Evolutionary conservation across 208 protist species (phyloP).

Genomic region (Wallacemonas sp.): DNA sequence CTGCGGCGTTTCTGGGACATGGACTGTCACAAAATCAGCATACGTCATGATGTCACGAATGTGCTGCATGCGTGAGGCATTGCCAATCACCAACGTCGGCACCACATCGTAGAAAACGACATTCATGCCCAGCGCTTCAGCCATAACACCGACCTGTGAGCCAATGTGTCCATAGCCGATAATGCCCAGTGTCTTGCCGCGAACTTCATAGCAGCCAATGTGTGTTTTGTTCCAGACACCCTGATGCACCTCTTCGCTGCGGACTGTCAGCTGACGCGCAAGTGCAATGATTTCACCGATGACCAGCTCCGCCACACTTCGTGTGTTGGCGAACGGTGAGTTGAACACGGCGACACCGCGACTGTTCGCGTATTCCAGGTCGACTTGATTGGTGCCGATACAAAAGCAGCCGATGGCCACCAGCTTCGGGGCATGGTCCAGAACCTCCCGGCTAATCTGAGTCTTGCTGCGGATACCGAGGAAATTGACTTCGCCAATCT

Average conservation of each 20-base stretch:
- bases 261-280: slow-evolving; percentile 83
- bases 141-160: slow-evolving; percentile 91
- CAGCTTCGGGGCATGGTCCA: slow-evolving; percentile 76
- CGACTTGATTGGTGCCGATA: slow-evolving; percentile 95
- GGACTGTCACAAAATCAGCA: slow-evolving; percentile 92
- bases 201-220: slow-evolving; percentile 76
- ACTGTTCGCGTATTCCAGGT: slow-evolving; percentile 74
- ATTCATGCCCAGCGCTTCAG: slow-evolving; percentile 92
- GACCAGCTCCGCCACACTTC: slow-evolving; percentile 93
- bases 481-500: slow-evolving; percentile 85
- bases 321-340: slow-evolving; percentile 94
- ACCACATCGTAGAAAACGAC: slow-evolving; percentile 93
- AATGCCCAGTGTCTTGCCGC: slow-evolving; percentile 90
- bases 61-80: slow-evolving; percentile 53
- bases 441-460: slow-evolving; percentile 66
- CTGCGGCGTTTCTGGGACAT: slow-evolving; percentile 84
- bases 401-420: slow-evolving; percentile 94
- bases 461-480: slow-evolving; percentile 94
- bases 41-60: slow-evolving; percentile 76
- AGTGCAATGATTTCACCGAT: slow-evolving; percentile 92
- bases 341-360: slow-evolving; percentile 94
- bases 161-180: slow-evolving; percentile 96
- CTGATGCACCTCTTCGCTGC: slow-evolving; percentile 86
- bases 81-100: slow-evolving; percentile 90
- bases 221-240: slow-evolving; percentile 91